phyloP scores from a whole-genome alignment of 1,284 basidiomycete genomes.

The Spongispora temasekensis region DNA sequence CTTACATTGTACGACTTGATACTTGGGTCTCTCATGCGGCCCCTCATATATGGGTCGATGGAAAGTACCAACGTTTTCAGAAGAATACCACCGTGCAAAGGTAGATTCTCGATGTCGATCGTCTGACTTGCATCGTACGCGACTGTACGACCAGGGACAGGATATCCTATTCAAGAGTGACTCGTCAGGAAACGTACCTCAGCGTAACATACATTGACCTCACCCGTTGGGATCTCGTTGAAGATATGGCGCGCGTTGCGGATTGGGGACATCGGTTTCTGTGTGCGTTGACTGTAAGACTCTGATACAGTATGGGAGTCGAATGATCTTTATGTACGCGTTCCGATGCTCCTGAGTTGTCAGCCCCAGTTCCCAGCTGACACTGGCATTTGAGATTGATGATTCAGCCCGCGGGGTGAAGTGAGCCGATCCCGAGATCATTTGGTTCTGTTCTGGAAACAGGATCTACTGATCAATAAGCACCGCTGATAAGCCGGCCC shows the following conservation, averaged over 20 bases:
- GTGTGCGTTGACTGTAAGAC: background rate
- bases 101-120: slow-evolving; percentile 42
- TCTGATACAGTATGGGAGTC: background rate
- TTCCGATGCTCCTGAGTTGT: no score
- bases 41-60: slow-evolving; percentile 43
- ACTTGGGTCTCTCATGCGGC: slow-evolving; percentile 29
- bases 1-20: slow-evolving; percentile 16
- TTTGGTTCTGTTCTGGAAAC: no score
- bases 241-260: slow-evolving; percentile 22
- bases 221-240: slow-evolving; percentile 24
- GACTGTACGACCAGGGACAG: slow-evolving; percentile 34
- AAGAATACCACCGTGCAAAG: slow-evolving; percentile 42
- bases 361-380: no score
- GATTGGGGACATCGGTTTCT: slow-evolving; percentile 11
- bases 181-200: slow-evolving; percentile 10
- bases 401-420: no score
- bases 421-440: no score
- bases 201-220: background rate
- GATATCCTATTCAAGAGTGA: slow-evolving; percentile 23
- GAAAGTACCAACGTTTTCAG: slow-evolving; percentile 39
- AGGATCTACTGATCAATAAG: no score
- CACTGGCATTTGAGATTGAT: no score
- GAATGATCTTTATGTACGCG: no score
- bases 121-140: slow-evolving; percentile 32
- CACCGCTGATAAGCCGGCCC: no score